phyloP scores from a whole-genome alignment of 495 filamentous ascomycete species.

The Aspergillus cavernicola region DNA sequence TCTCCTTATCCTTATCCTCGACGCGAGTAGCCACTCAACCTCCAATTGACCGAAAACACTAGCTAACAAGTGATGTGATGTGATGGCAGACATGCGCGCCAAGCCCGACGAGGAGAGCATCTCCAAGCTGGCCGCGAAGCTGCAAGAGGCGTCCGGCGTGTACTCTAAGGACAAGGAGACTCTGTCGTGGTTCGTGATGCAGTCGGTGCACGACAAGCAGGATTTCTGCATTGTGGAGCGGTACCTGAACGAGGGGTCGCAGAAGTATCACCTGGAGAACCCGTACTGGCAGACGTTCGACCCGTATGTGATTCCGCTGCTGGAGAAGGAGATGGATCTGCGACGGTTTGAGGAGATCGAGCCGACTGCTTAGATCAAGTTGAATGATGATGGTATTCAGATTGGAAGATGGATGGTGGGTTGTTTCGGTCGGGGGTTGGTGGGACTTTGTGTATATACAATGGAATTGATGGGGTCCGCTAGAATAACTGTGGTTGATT shows the following conservation, averaged over 20 bases:
- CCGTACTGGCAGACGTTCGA: slow-evolving; percentile 71
- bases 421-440: too few relatives aligned
- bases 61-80: background rate
- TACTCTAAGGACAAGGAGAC: slow-evolving; percentile 67
- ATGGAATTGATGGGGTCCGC: too few relatives aligned
- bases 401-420: background rate
- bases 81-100: slow-evolving; percentile 51
- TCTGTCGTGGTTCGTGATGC: slow-evolving; percentile 65
- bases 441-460: too few relatives aligned
- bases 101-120: slow-evolving; percentile 58
- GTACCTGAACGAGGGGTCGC: slow-evolving; percentile 53
- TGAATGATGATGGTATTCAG: background rate
- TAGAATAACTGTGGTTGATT: too few relatives aligned
- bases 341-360: slow-evolving; percentile 55
- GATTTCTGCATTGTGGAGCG: slow-evolving; percentile 70
- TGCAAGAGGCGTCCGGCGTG: slow-evolving; percentile 60
- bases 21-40: background rate
- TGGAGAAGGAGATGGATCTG: slow-evolving; percentile 63
- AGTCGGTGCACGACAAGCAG: slow-evolving; percentile 57
- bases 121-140: slow-evolving; percentile 59
- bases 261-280: slow-evolving; percentile 62
- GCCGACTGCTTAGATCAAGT: slow-evolving; percentile 22
- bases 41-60: background rate
- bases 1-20: background rate
- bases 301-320: slow-evolving; percentile 58